Evolutionary conservation across 75 land plant species (phyloP), one percentile per base, ranked within the genome.

Genomic region (Azolla pinnata): DNA sequence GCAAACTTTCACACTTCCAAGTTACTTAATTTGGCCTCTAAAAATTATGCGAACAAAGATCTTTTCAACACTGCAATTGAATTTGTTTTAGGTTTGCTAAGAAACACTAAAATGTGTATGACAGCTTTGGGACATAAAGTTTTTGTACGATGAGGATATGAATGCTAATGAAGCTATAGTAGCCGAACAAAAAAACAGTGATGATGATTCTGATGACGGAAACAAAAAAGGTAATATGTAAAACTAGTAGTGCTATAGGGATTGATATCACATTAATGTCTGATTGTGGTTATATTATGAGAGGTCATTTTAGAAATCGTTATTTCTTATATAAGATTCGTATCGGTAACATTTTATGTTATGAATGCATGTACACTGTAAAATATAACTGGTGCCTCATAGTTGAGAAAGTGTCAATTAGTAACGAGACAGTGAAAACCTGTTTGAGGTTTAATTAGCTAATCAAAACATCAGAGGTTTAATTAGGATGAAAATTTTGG

Each of bases 51-150:
- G 3, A 47, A 4, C 50, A 47, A 18, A 4, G 27, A 4, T 23
- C 18, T 29, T 55, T 29, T 29, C 12, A 4, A 9, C 17, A 24
- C 53, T 55, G 21, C 18, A 12, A 18, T 7, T 29, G 57, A 7
- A 3, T 55, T 29, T 55, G 57, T 28, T 26, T 8, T 55, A 7
- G 7, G 57, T 16, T 35, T 32, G 34, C 31, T 30, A 63, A 31
- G 14, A 2, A 32, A 33, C 29, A 54, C 7, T 20, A 20, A 33
- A 35, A 28, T 56, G 20, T 73, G 12, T 46, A 47, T 27, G 28
- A 54, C 56, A 81, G 81, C 67, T 84, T 0, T 84, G 87, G 87
- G 80, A 81, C 55, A 56, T 81, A 57, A 68, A 69, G 38, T 79
- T 72, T 27, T 42, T 84, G 29, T 53, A 67, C 19, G 74, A 78